A percentile compares a stretch with the other conserved stretches of the same genome.
phyloP scores from a whole-genome alignment of 441 rosid species.

The Bruguiera hainesii region DNA sequence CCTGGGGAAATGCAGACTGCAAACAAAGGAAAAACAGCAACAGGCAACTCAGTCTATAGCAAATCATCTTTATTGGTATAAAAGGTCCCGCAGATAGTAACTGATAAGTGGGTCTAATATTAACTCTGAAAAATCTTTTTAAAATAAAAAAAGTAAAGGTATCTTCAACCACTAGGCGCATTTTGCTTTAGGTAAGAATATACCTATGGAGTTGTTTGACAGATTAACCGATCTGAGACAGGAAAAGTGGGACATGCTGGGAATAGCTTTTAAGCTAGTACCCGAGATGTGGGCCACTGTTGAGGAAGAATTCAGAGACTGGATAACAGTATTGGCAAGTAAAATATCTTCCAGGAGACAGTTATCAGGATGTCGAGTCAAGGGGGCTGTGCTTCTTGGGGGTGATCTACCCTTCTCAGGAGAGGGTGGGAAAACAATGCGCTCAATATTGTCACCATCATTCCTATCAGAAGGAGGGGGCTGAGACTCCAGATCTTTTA shows the following conservation, averaged over 20 bases:
- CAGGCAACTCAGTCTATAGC: background rate
- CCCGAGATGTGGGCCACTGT: conserved; percentile 79
- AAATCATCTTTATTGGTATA: too few relatives aligned
- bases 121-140: too few relatives aligned
- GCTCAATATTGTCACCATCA: conserved; percentile 32
- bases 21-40: conserved; percentile 16
- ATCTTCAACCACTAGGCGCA: background rate
- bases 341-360: conserved; percentile 57
- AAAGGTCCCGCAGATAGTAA: too few relatives aligned
- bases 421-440: conserved; percentile 41
- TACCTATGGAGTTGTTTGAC: conserved; percentile 90
- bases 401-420: conserved; percentile 53
- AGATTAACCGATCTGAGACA: conserved; percentile 82
- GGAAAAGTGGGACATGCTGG: conserved; percentile 57
- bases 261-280: conserved; percentile 72
- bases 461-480: conserved; percentile 23
- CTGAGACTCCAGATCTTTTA: conserved; percentile 51
- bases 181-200: conserved; percentile 13
- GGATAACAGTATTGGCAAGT: conserved; percentile 71
- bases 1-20: conserved; percentile 72
- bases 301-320: conserved; percentile 74
- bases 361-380: conserved; percentile 29
- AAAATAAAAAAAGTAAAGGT: background rate
- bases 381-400: conserved; percentile 20
- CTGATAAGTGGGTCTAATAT: background rate